phyloP scores from a whole-genome alignment of 306 rosid species.

The Herpetospermum pedunculosum region DNA sequence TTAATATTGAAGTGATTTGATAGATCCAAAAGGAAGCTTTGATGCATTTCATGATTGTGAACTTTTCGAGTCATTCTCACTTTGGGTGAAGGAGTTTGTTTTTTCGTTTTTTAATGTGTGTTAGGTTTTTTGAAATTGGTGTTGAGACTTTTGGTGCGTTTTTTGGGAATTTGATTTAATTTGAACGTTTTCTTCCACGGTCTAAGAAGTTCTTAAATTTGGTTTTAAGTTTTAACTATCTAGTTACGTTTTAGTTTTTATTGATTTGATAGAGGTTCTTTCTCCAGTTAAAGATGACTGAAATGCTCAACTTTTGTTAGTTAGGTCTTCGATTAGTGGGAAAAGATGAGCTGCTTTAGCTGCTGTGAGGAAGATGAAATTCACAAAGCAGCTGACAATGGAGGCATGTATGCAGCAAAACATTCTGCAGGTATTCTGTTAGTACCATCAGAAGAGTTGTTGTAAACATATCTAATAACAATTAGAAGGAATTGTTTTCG shows the following conservation, averaged over 20 bases:
- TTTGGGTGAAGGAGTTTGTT: background rate
- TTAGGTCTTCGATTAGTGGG: slow-evolving; percentile 6
- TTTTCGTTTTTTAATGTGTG: background rate
- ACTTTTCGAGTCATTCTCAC: background rate
- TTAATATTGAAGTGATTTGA: background rate
- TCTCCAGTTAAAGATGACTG: background rate
- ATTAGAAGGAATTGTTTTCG: background rate
- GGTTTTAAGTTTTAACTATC: background rate
- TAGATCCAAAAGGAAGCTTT: background rate
- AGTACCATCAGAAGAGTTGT: background rate
- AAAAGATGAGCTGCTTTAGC: slow-evolving; percentile 66
- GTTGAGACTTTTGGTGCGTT: background rate
- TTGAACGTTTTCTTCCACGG: background rate
- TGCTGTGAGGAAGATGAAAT: slow-evolving; percentile 47
- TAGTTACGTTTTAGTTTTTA: background rate
- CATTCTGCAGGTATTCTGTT: slow-evolving; percentile 31
- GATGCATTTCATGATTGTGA: background rate
- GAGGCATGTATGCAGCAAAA: slow-evolving; percentile 21
- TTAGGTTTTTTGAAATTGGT: background rate
- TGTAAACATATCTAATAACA: background rate
- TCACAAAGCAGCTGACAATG: slow-evolving; percentile 26
- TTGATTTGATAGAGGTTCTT: background rate
- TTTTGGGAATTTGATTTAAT: background rate
- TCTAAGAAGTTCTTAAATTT: background rate
- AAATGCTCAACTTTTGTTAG: background rate